These are phyloP conservation scores for Cornus kousa DNA, from an alignment of 148 eudicot genomes.

Conservation along the genomic window DNA sequence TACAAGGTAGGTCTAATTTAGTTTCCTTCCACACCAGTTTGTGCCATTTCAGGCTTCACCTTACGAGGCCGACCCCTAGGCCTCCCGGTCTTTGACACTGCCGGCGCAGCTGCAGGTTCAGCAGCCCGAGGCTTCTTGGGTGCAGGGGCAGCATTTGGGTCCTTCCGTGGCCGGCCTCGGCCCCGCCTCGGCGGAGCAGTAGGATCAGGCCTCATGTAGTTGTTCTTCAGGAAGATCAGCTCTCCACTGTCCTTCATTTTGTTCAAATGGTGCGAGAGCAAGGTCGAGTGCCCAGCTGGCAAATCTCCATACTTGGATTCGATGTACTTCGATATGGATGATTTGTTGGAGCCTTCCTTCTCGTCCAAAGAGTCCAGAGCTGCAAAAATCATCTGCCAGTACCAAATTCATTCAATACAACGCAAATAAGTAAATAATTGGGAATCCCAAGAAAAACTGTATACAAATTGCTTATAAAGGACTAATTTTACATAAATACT, in stretches of 20 bases:
- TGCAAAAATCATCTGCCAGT: slow-evolving; percentile 33
- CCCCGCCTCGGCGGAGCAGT: slow-evolving; percentile 28
- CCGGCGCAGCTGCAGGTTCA: background rate
- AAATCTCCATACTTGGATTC: slow-evolving; percentile 29
- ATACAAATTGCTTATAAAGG: background rate
- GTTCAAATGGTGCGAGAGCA: slow-evolving; percentile 31
- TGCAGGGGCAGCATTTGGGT: slow-evolving; percentile 36
- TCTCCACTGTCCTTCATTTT: slow-evolving; percentile 30
- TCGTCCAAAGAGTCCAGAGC: slow-evolving; percentile 37
- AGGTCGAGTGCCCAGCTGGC: slow-evolving; percentile 23
- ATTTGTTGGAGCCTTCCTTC: slow-evolving; percentile 31
- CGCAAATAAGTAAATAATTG: no score
- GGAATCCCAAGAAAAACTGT: background rate
- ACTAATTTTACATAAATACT: background rate
- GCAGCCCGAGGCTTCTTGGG: background rate
- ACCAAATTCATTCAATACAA: background rate
- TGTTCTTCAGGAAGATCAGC: slow-evolving; percentile 31
- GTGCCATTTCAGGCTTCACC: slow-evolving; percentile 23
- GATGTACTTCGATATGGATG: slow-evolving; percentile 34
- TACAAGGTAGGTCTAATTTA: background rate
- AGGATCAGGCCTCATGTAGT: slow-evolving; percentile 26
- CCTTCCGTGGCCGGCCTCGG: slow-evolving; percentile 43
- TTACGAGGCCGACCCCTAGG: slow-evolving; percentile 33
- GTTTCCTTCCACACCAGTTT: slow-evolving; percentile 23
- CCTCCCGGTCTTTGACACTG: slow-evolving; percentile 27